A percentile compares a stretch with the other conserved stretches of the same genome.
phyloP scores from a whole-genome alignment of 1,139 yeast species.

The Spencermartinsiella ligniputridi region DNA sequence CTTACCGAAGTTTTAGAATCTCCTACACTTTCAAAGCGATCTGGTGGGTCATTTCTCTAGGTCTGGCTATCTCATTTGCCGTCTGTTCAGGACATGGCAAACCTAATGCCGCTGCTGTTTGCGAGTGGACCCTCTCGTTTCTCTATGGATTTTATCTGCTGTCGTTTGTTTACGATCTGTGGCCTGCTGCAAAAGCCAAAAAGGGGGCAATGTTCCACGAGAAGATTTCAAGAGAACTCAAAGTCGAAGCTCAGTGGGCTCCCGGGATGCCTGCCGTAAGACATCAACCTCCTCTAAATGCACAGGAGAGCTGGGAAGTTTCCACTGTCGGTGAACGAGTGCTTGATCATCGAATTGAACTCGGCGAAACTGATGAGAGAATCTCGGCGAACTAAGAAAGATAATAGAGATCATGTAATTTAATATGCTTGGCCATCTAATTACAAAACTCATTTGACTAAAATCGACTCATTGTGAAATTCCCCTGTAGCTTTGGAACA shows the following conservation, averaged over 20 bases:
- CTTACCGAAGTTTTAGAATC: slow-evolving; percentile 39
- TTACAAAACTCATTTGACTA: too few species aligned
- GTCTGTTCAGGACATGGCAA: slow-evolving; percentile 39
- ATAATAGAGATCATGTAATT: neutral
- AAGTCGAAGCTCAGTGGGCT: slow-evolving; percentile 19
- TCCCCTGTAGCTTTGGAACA: too few species aligned
- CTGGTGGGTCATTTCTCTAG: slow-evolving; percentile 70
- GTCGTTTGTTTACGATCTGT: slow-evolving; percentile 65
- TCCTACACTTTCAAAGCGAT: slow-evolving; percentile 45
- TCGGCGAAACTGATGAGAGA: slow-evolving; percentile 1
- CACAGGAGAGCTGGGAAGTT: slow-evolving; percentile 15
- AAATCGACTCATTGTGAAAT: too few species aligned
- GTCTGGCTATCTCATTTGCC: slow-evolving; percentile 68
- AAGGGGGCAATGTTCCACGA: slow-evolving; percentile 21
- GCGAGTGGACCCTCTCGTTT: slow-evolving; percentile 83
- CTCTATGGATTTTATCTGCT: slow-evolving; percentile 73
- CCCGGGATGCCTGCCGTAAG: slow-evolving; percentile 16
- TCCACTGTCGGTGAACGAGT: slow-evolving; percentile 17
- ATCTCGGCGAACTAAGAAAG: slow-evolving; percentile 4
- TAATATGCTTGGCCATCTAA: slow-evolving; percentile 1
- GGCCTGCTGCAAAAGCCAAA: slow-evolving; percentile 38
- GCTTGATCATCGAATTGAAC: slow-evolving; percentile 12
- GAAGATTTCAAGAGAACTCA: slow-evolving; percentile 13
- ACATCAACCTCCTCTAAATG: slow-evolving; percentile 16
- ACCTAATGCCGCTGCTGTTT: slow-evolving; percentile 50